These are phyloP conservation scores for Coemansia sp. DNA, from an alignment of 192 early-diverging fungal genomes.

Conservation along the genomic window DNA sequence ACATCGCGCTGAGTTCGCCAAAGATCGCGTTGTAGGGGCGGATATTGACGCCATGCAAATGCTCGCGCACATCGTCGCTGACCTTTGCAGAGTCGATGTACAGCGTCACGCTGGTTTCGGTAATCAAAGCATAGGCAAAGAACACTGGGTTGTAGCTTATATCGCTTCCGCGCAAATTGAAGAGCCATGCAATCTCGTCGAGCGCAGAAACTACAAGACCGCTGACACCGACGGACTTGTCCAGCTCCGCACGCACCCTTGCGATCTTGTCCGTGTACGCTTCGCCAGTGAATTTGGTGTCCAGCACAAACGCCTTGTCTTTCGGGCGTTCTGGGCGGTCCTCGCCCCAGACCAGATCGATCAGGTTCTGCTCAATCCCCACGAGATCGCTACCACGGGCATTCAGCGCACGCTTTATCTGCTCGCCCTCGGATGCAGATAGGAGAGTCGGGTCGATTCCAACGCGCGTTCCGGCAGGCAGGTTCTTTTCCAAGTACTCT, in stretches of 20 bases:
- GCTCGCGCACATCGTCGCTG: slow-evolving; percentile 58
- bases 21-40: slow-evolving; percentile 79
- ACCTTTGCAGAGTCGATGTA: slow-evolving; percentile 80
- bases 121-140: slow-evolving; percentile 87
- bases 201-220: slow-evolving; percentile 85
- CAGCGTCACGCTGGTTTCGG: slow-evolving; percentile 63
- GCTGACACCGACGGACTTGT: slow-evolving; percentile 58
- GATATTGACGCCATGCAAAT: slow-evolving; percentile 65
- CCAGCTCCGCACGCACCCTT: slow-evolving; percentile 66
- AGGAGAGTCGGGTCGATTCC: slow-evolving; percentile 91
- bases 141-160: slow-evolving; percentile 97
- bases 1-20: slow-evolving; percentile 61
- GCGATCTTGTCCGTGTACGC: slow-evolving; percentile 65
- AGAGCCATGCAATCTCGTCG: slow-evolving; percentile 97
- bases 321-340: slow-evolving; percentile 72
- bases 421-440: slow-evolving; percentile 63
- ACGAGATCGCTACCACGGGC: slow-evolving; percentile 62
- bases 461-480: slow-evolving; percentile 75
- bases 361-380: slow-evolving; percentile 73
- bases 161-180: slow-evolving; percentile 95
- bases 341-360: slow-evolving; percentile 82
- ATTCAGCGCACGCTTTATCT: slow-evolving; percentile 59
- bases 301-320: slow-evolving; percentile 65
- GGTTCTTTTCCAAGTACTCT: slow-evolving; percentile 76
- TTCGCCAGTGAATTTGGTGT: slow-evolving; percentile 69